Base-by-base conservation (phyloP, 805 yeast genomes). In the Wickerhamomyces queroliae region DNA sequence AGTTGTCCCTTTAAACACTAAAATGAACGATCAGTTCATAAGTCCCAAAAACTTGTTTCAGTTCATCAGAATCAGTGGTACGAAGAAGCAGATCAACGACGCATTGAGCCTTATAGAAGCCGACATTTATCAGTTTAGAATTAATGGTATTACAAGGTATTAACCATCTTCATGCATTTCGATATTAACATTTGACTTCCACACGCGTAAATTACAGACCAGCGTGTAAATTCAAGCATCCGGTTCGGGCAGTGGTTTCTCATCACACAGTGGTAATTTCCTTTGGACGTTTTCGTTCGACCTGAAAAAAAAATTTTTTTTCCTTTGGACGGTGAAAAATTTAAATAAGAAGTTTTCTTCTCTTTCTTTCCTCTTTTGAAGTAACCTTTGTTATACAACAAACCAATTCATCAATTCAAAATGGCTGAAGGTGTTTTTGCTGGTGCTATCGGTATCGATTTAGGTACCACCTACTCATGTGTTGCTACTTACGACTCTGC, bases 371-470 rank as follows among this genome's bases (percentile, higher is more conserved):
- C 36, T 34, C 27, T 17, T 26, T 13, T 25, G 27, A 38, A 35
- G 30, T 15, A 42, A 23, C 41, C 36, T 38, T 40, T 33, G 26
- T 39, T 32, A 35, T 44, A 44, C 15, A 37, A 45, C 20, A 37
- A 43, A 8, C 54, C 49, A 7, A 34, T 42, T 5, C 23, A 29
- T 15, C 38, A 36, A 19, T 42, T 47, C 54, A 73, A 70, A 70
- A 83, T 83, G 90, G 86, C 90, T 83, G 96, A 89, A 80, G 96
- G 96, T 83, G 93, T 89, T 76, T 89, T 85, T 83, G 93, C 90
- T 81, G 97, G 97, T 84, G 93, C 93, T 72, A 85, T 88, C 68
- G 99, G 99, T 83, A 91, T 91, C 82, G 98, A 90, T 78, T 77
- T 86, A 72, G 95, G 95, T 80, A 86, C 95, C 60, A 81, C 88